Conservation (phyloP, 2,329 filamentous ascomycete species). For the Rutstroemia sp. region DNA sequence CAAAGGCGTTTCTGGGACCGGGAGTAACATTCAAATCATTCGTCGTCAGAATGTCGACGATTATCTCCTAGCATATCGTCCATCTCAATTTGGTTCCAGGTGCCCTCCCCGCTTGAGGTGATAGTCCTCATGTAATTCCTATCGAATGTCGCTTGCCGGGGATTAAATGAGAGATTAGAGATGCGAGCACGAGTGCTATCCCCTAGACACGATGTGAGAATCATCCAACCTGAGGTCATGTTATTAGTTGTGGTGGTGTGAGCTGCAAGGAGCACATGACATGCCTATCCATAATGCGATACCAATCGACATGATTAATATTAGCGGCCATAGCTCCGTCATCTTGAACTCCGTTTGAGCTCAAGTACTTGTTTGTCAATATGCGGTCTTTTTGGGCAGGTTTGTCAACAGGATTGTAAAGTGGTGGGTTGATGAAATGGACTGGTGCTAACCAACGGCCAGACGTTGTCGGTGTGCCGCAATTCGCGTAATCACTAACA, state of each 20-base stretch:
- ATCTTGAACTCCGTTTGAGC: not conserved
- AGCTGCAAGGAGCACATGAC: constrained; percentile 8
- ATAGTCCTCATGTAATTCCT: constrained; percentile 27
- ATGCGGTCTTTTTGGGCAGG: not conserved
- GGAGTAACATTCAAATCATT: not conserved
- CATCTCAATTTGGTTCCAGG: constrained; percentile 31
- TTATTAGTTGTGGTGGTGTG: not conserved
- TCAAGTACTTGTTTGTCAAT: no score
- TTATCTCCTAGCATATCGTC: constrained; percentile 29
- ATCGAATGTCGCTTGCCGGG: constrained; percentile 26
- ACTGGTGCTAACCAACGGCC: no score
- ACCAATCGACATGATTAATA: constrained; percentile 9
- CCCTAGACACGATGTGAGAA: constrained; percentile 30
- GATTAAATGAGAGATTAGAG: constrained; percentile 21
- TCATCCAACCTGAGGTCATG: constrained; percentile 25
- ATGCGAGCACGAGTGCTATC: constrained; percentile 24
- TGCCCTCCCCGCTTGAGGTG: constrained; percentile 27
- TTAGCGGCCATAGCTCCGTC: constrained; percentile 14
- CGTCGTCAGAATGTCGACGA: constrained; percentile 11
- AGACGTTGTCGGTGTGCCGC: no score
- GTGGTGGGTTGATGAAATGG: no score
- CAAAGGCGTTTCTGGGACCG: constrained; percentile 6
- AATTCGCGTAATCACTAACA: no score
- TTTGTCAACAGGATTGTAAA: not conserved
- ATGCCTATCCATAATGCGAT: constrained; percentile 24